Percentiles rank a stretch among this genome's conserved stretches.
Evolutionary conservation across 495 filamentous ascomycete genomes (phyloP).

Genomic region (Penicillium crystallinum): DNA sequence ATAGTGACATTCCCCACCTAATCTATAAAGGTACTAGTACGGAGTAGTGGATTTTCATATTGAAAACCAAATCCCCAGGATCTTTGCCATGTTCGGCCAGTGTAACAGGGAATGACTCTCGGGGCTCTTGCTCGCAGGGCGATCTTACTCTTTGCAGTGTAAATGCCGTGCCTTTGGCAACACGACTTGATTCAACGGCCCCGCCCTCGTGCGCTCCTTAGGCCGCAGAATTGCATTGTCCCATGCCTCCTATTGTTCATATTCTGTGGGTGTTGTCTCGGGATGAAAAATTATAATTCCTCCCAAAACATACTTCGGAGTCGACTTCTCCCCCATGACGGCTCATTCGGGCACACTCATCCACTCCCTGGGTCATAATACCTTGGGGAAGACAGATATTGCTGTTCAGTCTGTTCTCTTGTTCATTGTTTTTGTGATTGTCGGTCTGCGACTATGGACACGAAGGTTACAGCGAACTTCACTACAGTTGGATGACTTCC

Average conservation of each 20-base stretch:
- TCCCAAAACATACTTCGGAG: background rate
- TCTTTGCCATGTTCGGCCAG: background rate
- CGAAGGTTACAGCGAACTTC: slow-evolving; percentile 9
- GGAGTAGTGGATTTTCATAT: too few relatives aligned
- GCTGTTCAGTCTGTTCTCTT: slow-evolving; percentile 20
- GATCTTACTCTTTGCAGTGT: slow-evolving; percentile 7
- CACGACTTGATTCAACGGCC: background rate
- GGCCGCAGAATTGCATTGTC: background rate
- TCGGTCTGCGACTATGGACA: slow-evolving; percentile 21
- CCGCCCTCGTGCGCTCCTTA: background rate
- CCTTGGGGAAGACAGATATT: slow-evolving; percentile 22
- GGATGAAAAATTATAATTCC: background rate
- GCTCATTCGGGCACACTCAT: slow-evolving; percentile 7
- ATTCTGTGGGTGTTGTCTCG: background rate
- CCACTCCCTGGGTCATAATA: slow-evolving; percentile 20
- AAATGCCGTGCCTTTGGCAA: background rate
- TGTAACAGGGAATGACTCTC: background rate
- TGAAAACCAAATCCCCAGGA: background rate
- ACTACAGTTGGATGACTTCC: slow-evolving; percentile 17
- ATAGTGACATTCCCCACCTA: background rate
- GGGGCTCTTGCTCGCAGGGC: background rate
- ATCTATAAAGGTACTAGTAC: background rate
- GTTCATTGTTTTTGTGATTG: slow-evolving; percentile 3
- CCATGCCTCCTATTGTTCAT: background rate
- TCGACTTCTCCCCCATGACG: slow-evolving; percentile 11